phyloP scores from a whole-genome alignment of 257 asterid species.

The Nicotiana noctiflora region DNA sequence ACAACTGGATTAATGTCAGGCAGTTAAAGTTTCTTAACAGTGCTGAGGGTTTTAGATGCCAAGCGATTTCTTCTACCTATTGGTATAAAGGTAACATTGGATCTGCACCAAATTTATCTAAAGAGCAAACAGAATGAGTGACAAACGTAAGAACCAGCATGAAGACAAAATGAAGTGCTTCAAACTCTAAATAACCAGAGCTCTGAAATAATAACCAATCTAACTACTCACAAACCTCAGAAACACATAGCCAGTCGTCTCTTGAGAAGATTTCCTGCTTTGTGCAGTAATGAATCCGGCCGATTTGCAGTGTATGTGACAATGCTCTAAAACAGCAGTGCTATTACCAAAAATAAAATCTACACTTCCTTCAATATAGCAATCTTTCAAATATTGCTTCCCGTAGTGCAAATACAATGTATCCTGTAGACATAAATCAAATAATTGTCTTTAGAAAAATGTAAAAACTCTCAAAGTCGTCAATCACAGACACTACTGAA shows the following conservation, averaged over 20 bases:
- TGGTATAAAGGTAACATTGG: not conserved
- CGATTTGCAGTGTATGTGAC: constrained; percentile 93
- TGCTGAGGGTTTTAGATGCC: not conserved
- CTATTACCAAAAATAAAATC: constrained; percentile 97
- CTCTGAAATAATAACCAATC: not conserved
- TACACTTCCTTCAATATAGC: constrained; percentile 94
- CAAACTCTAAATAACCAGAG: not conserved
- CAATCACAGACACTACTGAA: not conserved
- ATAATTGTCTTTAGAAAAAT: not conserved
- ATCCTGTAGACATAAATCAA: constrained; percentile 44
- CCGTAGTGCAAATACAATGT: constrained; percentile 88
- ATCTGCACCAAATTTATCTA: not conserved
- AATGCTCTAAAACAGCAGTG: constrained; percentile 94
- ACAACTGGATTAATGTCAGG: not conserved
- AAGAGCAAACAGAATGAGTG: not conserved
- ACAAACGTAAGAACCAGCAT: not conserved
- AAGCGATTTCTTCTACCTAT: not conserved
- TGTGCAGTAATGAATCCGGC: constrained; percentile 83
- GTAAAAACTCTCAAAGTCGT: not conserved
- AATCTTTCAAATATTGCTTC: constrained; percentile 78
- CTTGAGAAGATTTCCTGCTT: constrained; percentile 91
- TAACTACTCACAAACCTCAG: constrained; percentile 43
- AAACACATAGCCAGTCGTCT: constrained; percentile 88
- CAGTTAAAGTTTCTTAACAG: not conserved
- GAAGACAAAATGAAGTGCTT: not conserved